phyloP scores from a whole-genome alignment of 2,329 filamentous ascomycete species.

The Talaromyces sp. region DNA sequence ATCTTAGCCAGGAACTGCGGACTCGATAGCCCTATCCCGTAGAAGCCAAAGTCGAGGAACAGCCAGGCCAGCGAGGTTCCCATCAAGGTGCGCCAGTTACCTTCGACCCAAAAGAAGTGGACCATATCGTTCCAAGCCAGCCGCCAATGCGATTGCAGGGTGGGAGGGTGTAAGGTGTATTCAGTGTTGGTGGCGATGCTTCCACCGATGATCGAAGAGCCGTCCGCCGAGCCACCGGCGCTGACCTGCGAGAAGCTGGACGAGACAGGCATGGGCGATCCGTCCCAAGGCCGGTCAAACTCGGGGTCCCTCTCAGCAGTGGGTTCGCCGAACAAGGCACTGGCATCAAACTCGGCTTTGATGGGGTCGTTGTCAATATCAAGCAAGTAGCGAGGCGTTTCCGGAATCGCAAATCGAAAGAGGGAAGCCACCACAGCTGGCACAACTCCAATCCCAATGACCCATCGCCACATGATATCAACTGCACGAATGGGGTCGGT shows the following conservation, averaged over 20 bases:
- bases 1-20: slow-evolving; percentile 39
- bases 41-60: slow-evolving; percentile 54
- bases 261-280: not conserved
- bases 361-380: slow-evolving; percentile 60
- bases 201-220: not conserved
- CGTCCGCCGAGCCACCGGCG: slow-evolving; percentile 3
- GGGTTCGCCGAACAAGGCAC: slow-evolving; percentile 50
- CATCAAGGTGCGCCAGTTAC: slow-evolving; percentile 39
- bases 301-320: slow-evolving; percentile 16
- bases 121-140: slow-evolving; percentile 33
- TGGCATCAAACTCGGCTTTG: slow-evolving; percentile 56
- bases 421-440: slow-evolving; percentile 60
- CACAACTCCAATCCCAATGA: slow-evolving; percentile 60
- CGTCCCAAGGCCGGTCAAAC: slow-evolving; percentile 11
- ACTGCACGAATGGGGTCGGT: slow-evolving; percentile 36
- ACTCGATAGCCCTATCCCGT: slow-evolving; percentile 48
- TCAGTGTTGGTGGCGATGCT: slow-evolving; percentile 17
- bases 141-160: slow-evolving; percentile 38
- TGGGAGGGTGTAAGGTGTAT: slow-evolving; percentile 28
- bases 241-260: slow-evolving; percentile 7
- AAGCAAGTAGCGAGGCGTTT: slow-evolving; percentile 60
- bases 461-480: slow-evolving; percentile 62
- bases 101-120: slow-evolving; percentile 39
- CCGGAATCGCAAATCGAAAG: slow-evolving; percentile 63
- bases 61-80: slow-evolving; percentile 51